phyloP scores from a whole-genome alignment of 441 rosid species.

The Metrosideros polymorpha region DNA sequence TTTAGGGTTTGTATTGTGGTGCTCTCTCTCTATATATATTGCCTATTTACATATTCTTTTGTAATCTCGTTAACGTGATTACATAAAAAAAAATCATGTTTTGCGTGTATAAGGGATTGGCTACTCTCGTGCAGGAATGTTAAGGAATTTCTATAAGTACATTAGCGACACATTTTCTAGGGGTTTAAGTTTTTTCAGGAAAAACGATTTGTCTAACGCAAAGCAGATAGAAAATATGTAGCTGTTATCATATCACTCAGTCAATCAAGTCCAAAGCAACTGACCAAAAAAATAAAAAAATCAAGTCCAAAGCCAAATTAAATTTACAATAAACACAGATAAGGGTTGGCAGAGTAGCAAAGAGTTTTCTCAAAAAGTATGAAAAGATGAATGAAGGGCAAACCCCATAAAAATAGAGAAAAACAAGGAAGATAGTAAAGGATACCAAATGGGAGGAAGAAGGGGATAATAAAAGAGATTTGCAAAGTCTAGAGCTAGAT shows the following conservation, averaged over 20 bases:
- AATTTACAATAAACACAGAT: background rate
- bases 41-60: background rate
- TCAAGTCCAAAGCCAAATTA: background rate
- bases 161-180: background rate
- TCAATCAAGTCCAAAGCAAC: too few relatives aligned
- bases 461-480: background rate
- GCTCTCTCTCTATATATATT: background rate
- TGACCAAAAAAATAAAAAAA: too few relatives aligned
- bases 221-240: background rate
- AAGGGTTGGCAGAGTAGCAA: background rate
- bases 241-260: background rate
- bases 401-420: background rate
- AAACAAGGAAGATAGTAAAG: background rate
- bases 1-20: background rate
- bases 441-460: background rate
- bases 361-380: background rate
- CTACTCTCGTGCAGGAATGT: background rate
- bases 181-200: background rate
- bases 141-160: background rate
- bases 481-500: too few relatives aligned
- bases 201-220: background rate
- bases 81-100: fast-evolving
- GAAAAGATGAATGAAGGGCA: background rate
- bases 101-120: background rate
- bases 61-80: background rate